phyloP scores from a whole-genome alignment of 805 yeast genomes.

The Metschnikowia lunata region DNA sequence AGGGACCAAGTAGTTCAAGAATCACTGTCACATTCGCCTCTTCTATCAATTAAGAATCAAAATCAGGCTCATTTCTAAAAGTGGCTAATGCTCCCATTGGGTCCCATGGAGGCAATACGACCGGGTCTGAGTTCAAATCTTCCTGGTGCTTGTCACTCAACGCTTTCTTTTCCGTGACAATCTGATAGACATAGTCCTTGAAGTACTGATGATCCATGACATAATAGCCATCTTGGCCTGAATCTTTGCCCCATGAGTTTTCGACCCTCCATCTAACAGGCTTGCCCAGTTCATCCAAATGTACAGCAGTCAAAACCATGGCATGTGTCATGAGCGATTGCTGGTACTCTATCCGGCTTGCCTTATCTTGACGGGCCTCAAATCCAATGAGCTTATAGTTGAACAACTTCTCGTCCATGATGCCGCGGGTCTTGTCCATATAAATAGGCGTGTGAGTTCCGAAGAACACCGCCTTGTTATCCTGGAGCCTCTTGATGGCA shows the following conservation, averaged over 20 bases:
- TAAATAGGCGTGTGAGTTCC: conserved; percentile 21
- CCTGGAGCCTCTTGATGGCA: conserved; percentile 15
- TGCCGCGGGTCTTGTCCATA: conserved; percentile 21
- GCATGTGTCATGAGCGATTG: conserved; percentile 23
- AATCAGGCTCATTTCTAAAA: conserved; percentile 5
- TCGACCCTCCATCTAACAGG: conserved; percentile 71
- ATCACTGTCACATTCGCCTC: neutral
- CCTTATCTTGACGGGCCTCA: conserved; percentile 15
- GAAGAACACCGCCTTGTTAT: conserved; percentile 18
- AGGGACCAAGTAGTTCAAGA: too few relatives aligned
- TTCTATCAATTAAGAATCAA: neutral
- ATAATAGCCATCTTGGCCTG: conserved; percentile 64
- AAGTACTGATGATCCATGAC: conserved; percentile 72
- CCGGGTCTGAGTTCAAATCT: conserved; percentile 37
- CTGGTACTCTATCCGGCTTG: conserved; percentile 17
- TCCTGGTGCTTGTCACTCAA: conserved; percentile 28
- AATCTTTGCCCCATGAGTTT: conserved; percentile 72
- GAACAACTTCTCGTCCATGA: conserved; percentile 18
- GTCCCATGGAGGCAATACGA: conserved; percentile 70
- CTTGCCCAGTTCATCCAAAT: conserved; percentile 34
- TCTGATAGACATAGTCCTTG: conserved; percentile 70
- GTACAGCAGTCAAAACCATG: conserved; percentile 20
- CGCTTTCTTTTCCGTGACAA: conserved; percentile 39
- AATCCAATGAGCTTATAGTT: conserved; percentile 16
- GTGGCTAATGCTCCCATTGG: conserved; percentile 74